A percentile compares a stretch with the other conserved stretches of the same genome.
phyloP scores from a whole-genome alignment of 2,329 filamentous ascomycete genomes.

The Colletotrichum kahawae region DNA sequence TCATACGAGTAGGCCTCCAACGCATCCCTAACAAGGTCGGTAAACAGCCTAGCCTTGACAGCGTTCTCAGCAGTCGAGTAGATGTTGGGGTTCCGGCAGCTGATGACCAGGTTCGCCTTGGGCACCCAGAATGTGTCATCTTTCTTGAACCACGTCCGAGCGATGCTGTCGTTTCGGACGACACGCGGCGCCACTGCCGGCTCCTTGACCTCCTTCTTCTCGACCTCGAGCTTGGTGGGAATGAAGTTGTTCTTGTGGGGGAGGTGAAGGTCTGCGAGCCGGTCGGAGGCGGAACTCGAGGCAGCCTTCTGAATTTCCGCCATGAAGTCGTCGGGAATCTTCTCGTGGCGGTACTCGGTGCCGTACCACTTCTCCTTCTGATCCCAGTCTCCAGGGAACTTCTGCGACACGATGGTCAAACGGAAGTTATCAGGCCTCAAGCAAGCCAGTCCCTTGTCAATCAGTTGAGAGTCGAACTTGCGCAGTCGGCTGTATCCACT shows the following conservation, averaged over 20 bases:
- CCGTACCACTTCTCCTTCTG: constrained; percentile 97
- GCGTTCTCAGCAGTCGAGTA: constrained; percentile 78
- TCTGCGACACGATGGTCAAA: constrained; percentile 81
- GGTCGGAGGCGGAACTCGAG: constrained; percentile 58
- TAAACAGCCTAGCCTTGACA: constrained; percentile 80
- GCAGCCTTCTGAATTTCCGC: constrained; percentile 71
- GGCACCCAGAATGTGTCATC: constrained; percentile 99
- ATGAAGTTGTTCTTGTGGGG: constrained; percentile 97
- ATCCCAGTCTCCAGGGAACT: constrained; percentile 84
- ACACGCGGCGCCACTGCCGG: constrained; percentile 78
- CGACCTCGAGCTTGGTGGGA: constrained; percentile 88
- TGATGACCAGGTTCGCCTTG: constrained; percentile 86
- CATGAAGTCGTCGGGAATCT: constrained; percentile 78
- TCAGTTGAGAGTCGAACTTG: constrained; percentile 79
- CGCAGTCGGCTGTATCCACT: constrained; percentile 79
- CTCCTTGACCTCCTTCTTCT: constrained; percentile 87
- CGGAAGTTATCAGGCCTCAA: constrained; percentile 90
- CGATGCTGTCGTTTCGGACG: constrained; percentile 81
- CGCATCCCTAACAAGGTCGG: constrained; percentile 85
- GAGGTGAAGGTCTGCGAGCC: constrained; percentile 77
- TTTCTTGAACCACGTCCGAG: constrained; percentile 96
- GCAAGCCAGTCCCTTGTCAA: constrained; percentile 74
- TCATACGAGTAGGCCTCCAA: constrained; percentile 95
- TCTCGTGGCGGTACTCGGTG: constrained; percentile 87
- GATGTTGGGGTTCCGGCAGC: constrained; percentile 79